Conservation (phyloP, 75 land plant genomes). For the Picea glauca region DNA sequence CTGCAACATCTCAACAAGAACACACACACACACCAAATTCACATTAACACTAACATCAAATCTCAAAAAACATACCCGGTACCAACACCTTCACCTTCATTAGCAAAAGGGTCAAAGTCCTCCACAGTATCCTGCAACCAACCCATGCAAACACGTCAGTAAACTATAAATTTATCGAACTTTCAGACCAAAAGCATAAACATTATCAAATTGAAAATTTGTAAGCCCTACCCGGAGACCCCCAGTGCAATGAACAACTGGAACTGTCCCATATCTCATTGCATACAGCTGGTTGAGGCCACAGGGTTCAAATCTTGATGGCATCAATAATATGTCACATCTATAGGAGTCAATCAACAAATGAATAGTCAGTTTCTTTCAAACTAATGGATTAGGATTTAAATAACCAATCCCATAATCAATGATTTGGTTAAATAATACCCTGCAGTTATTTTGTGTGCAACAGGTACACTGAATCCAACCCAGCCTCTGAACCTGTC, state of each 20-base stretch:
- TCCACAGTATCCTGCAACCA: conserved; percentile 74
- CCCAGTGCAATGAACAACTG: conserved; percentile 92
- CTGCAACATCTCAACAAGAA: neutral
- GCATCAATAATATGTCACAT: conserved; percentile 96
- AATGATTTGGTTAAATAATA: conserved; percentile 11
- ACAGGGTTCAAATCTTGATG: conserved; percentile 98
- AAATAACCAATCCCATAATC: no score
- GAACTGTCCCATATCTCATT: conserved; percentile 94
- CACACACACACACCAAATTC: neutral
- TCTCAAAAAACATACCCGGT: conserved; percentile 58
- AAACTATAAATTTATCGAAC: neutral
- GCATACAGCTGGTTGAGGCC: conserved; percentile 95
- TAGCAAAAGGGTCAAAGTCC: conserved; percentile 75
- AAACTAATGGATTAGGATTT: no score
- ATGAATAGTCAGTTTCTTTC: no score
- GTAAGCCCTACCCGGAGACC: conserved; percentile 67
- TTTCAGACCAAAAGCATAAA: neutral
- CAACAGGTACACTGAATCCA: conserved; percentile 86
- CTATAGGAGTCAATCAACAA: conserved; percentile 21
- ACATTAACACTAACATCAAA: neutral
- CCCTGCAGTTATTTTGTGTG: conserved; percentile 95
- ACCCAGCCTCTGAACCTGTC: conserved; percentile 97
- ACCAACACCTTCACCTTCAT: conserved; percentile 62
- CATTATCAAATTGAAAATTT: neutral
- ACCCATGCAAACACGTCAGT: neutral